Evolutionary conservation across 2,329 filamentous ascomycete genomes (phyloP).

Genomic region (Trichoderma koningii): DNA sequence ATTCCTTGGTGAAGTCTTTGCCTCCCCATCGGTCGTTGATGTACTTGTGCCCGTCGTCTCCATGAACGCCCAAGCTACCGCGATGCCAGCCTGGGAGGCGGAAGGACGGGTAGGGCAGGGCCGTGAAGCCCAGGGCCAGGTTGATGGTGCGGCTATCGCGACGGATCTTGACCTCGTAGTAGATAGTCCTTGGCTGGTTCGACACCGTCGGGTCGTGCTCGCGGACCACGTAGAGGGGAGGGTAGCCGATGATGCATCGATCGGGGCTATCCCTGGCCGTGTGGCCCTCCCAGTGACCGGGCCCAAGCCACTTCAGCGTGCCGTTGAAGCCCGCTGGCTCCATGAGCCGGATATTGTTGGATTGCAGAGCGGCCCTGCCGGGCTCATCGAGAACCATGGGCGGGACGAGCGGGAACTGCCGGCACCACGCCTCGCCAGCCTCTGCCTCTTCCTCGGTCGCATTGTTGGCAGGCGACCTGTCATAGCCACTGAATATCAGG

Average conservation of each 20-base stretch:
- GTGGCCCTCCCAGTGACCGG: slow-evolving; percentile 55
- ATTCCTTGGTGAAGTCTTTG: slow-evolving; percentile 65
- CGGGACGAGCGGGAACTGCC: slow-evolving; percentile 57
- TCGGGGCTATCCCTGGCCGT: slow-evolving; percentile 55
- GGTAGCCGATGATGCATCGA: slow-evolving; percentile 64
- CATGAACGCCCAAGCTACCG: slow-evolving; percentile 73
- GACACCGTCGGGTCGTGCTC: slow-evolving; percentile 58
- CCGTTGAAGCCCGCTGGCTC: slow-evolving; percentile 53
- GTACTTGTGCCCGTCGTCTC: slow-evolving; percentile 76
- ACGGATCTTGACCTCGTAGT: slow-evolving; percentile 69
- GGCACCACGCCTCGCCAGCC: slow-evolving; percentile 67
- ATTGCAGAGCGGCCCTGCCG: slow-evolving; percentile 50
- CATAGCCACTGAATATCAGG: slow-evolving; percentile 63
- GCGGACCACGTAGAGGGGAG: slow-evolving; percentile 66
- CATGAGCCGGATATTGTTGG: slow-evolving; percentile 57
- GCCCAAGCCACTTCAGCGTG: slow-evolving; percentile 46
- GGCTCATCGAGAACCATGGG: slow-evolving; percentile 54
- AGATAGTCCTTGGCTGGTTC: slow-evolving; percentile 55
- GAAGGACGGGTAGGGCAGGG: slow-evolving; percentile 75
- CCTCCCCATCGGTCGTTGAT: slow-evolving; percentile 76
- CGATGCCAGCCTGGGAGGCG: slow-evolving; percentile 81
- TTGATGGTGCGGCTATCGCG: slow-evolving; percentile 49
- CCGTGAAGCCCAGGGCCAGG: slow-evolving; percentile 69
- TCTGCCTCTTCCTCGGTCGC: slow-evolving; percentile 65
- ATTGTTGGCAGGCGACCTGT: slow-evolving; percentile 69